Evolutionary conservation across 306 rosid species (phyloP).

Genomic region (Pyrus betulifolia): DNA sequence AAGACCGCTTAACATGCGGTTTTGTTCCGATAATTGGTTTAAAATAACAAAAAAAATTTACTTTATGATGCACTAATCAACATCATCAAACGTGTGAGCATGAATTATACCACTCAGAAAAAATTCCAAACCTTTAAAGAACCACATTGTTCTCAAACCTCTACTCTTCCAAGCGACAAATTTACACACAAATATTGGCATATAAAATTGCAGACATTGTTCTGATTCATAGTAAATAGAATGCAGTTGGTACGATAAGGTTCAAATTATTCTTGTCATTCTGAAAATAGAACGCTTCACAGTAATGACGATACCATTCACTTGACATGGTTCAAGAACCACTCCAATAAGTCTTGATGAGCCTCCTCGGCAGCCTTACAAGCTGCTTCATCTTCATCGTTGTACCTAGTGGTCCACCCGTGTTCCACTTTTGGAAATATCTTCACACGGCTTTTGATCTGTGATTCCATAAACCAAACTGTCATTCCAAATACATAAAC

Average conservation of each 20-base stretch:
- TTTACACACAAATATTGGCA: background rate
- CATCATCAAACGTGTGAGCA: background rate
- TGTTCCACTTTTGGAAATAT: constrained; percentile 43
- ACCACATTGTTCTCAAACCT: background rate
- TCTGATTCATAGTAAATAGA: background rate
- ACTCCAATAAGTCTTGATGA: constrained; percentile 33
- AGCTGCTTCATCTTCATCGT: constrained; percentile 26
- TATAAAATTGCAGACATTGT: background rate
- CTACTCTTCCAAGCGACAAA: background rate
- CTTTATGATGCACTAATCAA: too few species aligned
- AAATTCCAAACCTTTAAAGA: background rate
- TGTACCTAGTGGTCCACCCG: constrained; percentile 47
- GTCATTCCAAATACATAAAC: background rate
- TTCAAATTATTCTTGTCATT: background rate
- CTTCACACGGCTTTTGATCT: constrained; percentile 24
- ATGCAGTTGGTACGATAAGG: background rate
- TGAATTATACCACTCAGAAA: background rate
- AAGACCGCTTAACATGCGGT: too few species aligned
- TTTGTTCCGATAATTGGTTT: too few species aligned
- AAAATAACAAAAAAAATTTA: too few species aligned
- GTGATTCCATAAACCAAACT: background rate
- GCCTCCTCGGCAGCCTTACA: constrained; percentile 48
- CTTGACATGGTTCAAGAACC: constrained; percentile 37
- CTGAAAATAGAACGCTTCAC: background rate
- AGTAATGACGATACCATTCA: background rate